Evolutionary conservation across 2,329 filamentous ascomycete genomes (phyloP), one percentile per base, ranked within the genome.

Genomic region (Emmonsia crescens): DNA sequence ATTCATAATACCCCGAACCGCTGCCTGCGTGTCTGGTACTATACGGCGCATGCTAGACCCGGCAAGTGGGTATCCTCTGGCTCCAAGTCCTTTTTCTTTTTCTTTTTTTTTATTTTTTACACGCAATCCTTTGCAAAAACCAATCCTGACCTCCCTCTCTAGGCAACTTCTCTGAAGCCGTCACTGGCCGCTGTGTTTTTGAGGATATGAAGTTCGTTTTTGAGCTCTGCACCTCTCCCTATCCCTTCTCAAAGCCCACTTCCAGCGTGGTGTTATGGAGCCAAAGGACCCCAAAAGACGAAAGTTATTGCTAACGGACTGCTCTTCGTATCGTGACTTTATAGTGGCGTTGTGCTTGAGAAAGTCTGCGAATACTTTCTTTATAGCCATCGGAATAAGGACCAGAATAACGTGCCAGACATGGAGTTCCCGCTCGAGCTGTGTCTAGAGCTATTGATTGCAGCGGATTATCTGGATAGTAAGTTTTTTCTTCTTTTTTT

Each of bases 281-380:
- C 40, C 19, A 36, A 46, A 19, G 44, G 21, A n/a, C 36, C 8
- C 38, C 44, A 24, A 48, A 21, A 14, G 10, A 48, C 21, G n/a
- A 48, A 40, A 31, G 21, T 29, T 42, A 19, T 14, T 4, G n/a
- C 44, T 52, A 10, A 38, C 19, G 27, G 38, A 14, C 10, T 29
- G 19, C 58, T 66, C 46, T 58, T 29, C 51, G 1, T 27, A 8
- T 29, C 9, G 42, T 49, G 21, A 8, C 31, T 33, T 24, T 60
- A 38, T 65, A 87, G 83, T 67, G 85, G 82, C 33, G 73, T 85
- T 31, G 79, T 87, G 12, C 77, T 88, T 1, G 85, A 88, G 69
- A 87, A 87, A 71, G 83, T 88, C 60, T 87, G 85, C 78, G 84
- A 87, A 70, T 88, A 88, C 69, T 79, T 88, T 52, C 86, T 85